phyloP scores from a whole-genome alignment of 371 early-diverging fungal species.

The Chytridium lagenaria region DNA sequence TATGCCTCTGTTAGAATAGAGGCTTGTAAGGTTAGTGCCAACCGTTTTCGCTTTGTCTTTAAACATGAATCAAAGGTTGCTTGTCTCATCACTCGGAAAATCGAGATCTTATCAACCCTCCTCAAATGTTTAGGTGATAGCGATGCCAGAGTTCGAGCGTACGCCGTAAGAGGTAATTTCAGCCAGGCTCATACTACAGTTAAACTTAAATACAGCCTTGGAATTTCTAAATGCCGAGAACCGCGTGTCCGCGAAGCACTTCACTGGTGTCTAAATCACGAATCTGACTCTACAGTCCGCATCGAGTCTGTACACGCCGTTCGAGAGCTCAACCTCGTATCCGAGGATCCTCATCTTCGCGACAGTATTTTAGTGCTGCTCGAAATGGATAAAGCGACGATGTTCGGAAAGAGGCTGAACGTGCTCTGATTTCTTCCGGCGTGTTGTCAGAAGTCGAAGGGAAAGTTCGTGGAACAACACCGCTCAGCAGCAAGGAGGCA shows the following conservation, averaged over 20 bases:
- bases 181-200: not conserved
- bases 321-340: conserved; percentile 36
- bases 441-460: conserved; percentile 9
- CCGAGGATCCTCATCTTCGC: conserved; percentile 30
- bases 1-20: conserved; percentile 49
- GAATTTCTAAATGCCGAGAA: conserved; percentile 40
- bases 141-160: conserved; percentile 45
- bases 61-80: conserved; percentile 35
- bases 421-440: conserved; percentile 37
- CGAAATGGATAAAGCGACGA: conserved; percentile 41
- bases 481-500: not conserved
- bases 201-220: conserved; percentile 30
- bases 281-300: conserved; percentile 41
- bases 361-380: conserved; percentile 43
- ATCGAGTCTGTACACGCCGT: conserved; percentile 49
- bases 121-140: conserved; percentile 43
- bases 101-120: conserved; percentile 38
- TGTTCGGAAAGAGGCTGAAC: conserved; percentile 47
- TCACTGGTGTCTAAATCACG: conserved; percentile 51
- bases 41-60: not conserved
- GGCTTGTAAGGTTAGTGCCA: conserved; percentile 60
- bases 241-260: conserved; percentile 48
- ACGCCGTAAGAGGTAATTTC: conserved; percentile 50
- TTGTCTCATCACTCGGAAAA: conserved; percentile 34
- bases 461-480: not conserved